Base-by-base conservation (phyloP, 306 rosid species). In the Lathyrus tuberosus region DNA sequence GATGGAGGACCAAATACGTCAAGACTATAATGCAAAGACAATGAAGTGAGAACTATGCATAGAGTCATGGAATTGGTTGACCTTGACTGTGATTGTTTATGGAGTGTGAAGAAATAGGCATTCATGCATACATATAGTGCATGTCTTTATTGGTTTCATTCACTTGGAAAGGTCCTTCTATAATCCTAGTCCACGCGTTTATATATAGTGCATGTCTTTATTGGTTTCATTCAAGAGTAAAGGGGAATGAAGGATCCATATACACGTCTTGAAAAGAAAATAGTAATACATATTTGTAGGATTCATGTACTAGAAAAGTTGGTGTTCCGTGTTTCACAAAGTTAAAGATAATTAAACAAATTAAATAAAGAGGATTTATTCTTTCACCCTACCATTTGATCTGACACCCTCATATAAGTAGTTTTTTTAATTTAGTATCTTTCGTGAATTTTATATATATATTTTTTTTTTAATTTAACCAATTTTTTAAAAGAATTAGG, bases 21-120 rank as follows among this genome's bases (percentile, higher is more conserved):
- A 63, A 4, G 7, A 5, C 3, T 4, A 35, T 35, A 37, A 59
- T 30, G 24, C 26, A 67, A 67, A 24, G 61, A 59, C 1, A 60
- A 37, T 38, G 75, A 48, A 54, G 14, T 69, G 59, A 47, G 38
- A 67, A 67, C 58, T 51, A 51, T 51, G 18, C 8, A 15, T 16
- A 33, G 12, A n/a, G 8, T 47, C n/a, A 46, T 57, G 62, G 74
- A 76, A 68, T 72, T 49, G 70, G 51, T 71, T 77, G 77, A 78
- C 52, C 56, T 65, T 77, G 63, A 71, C 47, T 62, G 58, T 7
- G 64, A n/a, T n/a, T n/a, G n/a, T n/a, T n/a, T n/a, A n/a, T n/a
- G n/a, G n/a, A n/a, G n/a, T n/a, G n/a, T n/a, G 53, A 44, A 56
- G 38, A 77, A 54, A 77, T 63, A 5, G 14, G n/a, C 13, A 49